These are phyloP conservation scores for Vararia minispora DNA, from an alignment of 768 basidiomycete species.

Conservation along the genomic window DNA sequence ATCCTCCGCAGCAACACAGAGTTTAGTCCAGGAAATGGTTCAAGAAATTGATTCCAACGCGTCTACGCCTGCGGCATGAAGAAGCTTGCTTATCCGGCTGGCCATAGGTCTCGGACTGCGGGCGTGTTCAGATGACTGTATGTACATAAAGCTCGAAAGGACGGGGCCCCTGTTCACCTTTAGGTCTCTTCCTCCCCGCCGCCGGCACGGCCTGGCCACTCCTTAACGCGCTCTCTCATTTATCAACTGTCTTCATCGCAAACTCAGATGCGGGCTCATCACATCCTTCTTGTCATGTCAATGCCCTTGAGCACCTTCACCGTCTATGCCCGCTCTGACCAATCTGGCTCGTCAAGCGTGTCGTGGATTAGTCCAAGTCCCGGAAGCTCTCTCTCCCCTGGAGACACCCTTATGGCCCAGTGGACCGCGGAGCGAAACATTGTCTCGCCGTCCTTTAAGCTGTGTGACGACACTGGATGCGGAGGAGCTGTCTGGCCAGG, in stretches of 20 bases:
- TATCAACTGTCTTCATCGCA: slow-evolving; percentile 1
- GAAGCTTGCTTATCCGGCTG: slow-evolving; percentile 22
- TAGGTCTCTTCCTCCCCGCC: not conserved
- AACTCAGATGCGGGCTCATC: no score
- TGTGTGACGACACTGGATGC: slow-evolving; percentile 19
- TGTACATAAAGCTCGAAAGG: not conserved
- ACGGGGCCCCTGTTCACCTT: not conserved
- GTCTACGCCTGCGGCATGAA: slow-evolving; percentile 46
- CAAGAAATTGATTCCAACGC: slow-evolving; percentile 71
- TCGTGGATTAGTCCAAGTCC: slow-evolving; percentile 20
- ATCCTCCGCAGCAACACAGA: no score
- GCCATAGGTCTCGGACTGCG: no score
- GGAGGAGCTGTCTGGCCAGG: slow-evolving; percentile 19
- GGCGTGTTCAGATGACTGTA: no score
- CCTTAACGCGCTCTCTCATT: slow-evolving; percentile 2
- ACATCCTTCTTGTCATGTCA: no score
- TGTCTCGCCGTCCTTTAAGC: slow-evolving; percentile 24
- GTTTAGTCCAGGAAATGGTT: no score
- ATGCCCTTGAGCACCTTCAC: slow-evolving; percentile 1
- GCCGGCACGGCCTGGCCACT: slow-evolving; percentile 4
- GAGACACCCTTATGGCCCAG: slow-evolving; percentile 22
- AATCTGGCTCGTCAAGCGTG: slow-evolving; percentile 10
- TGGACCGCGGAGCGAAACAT: slow-evolving; percentile 19
- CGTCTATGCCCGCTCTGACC: slow-evolving; percentile 1
- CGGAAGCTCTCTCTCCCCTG: slow-evolving; percentile 18